Percentiles rank a stretch among this genome's conserved stretches.
These are phyloP conservation scores for Globisporangium spiculum DNA, from an alignment of 352 stramenopile genomes.

Conservation along the genomic window DNA sequence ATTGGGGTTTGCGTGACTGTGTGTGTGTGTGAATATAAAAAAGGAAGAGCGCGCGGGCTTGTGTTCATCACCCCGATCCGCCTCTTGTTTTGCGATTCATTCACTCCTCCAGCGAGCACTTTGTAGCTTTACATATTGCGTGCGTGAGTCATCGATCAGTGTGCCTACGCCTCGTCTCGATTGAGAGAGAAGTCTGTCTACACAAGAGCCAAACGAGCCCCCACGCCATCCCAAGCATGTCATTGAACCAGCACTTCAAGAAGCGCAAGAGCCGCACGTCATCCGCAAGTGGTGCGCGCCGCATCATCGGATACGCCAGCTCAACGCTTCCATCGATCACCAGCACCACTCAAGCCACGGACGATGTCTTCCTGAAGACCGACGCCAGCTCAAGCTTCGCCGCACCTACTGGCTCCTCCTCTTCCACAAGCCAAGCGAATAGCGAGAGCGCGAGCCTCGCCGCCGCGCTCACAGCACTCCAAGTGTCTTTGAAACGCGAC, in stretches of 20 bases:
- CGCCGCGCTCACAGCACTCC: conserved; percentile 57
- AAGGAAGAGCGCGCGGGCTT: conserved; percentile 1
- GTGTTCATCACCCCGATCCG: not conserved
- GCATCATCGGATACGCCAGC: not conserved
- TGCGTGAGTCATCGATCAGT: not conserved
- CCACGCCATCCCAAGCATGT: conserved; percentile 25
- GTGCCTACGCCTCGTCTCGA: conserved; percentile 4
- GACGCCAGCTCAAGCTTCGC: conserved; percentile 8
- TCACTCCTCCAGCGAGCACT: not conserved
- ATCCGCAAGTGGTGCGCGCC: conserved; percentile 7
- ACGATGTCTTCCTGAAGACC: conserved; percentile 6
- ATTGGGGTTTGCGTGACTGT: not conserved
- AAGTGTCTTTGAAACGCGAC: conserved; percentile 75
- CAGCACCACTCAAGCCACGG: not conserved
- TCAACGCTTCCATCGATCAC: not conserved
- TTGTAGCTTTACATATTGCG: not conserved
- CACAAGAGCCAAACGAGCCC: not conserved
- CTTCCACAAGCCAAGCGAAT: conserved; percentile 9
- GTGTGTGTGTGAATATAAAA: conserved; percentile 10
- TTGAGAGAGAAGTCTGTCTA: not conserved
- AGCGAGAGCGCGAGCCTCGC: conserved; percentile 50
- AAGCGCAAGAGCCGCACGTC: conserved; percentile 60
- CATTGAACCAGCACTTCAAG: conserved; percentile 65
- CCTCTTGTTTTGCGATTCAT: conserved; percentile 8
- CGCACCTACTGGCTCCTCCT: conserved; percentile 11